Base-by-base conservation (phyloP, 495 filamentous ascomycete genomes). In the Jackrogersella multiformis region DNA sequence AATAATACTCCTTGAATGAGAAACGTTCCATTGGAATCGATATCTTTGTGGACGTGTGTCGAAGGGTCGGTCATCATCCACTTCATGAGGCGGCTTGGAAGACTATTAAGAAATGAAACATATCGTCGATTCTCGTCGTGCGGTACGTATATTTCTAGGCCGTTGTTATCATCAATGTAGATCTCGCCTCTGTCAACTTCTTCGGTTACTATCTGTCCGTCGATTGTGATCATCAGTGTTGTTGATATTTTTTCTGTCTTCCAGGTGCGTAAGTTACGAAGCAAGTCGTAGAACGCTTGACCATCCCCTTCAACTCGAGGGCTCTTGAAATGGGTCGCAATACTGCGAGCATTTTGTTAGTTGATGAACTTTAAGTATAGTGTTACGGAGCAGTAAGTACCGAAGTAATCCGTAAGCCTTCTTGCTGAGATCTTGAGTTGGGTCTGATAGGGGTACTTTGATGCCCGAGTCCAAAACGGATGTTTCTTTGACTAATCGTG, bases 401-500 rank as follows among this genome's bases (percentile, higher is more conserved):
- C 78, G 73, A 5, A 80, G 69, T 7, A 82, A 44, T n/a, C 66
- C 70, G 68, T 80, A 71, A 4, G 80, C 77, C 46, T 74, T 80
- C 24, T 41, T 42, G 13, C 52, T 72, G 13, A 81, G 56, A 4
- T 79, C 44, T 32, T 64, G 66, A 0, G 61, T 45, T 6, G 74
- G 70, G 12, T 65, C 42, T 30, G 70, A 66, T 12, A 76, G 63
- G 30, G 56, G 66, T 1, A 54, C n/a, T 7, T 56, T 68, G 10
- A 44, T 49, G 0, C 67, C 72, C 13, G 60, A 69, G 16, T 56
- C 48, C 0, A 72, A 35, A 21, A 64, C 66, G 4, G 80, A 77
- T 28, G 76, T 71, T 53, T 81, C 74, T 39, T 73, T 76, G 38
- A 79, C 72, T 26, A 65, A 57, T 10, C n/a, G 20, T 2, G 80